A percentile compares a stretch with the other conserved stretches of the same genome.
Conservation (phyloP, 2,329 filamentous ascomycete genomes). For the Dothideomycetes sp. region DNA sequence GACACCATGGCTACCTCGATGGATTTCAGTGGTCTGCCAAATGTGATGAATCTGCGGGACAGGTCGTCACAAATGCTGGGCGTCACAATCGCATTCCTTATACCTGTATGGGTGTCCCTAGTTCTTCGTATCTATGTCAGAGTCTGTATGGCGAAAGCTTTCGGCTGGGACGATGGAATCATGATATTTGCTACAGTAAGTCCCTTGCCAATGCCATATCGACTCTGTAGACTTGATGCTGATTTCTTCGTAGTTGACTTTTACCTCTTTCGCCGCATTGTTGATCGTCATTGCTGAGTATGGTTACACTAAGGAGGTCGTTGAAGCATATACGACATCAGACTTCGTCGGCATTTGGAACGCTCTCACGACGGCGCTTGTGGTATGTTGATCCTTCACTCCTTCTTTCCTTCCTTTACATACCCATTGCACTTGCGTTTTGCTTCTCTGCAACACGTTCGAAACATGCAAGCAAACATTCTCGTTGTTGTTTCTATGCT, state of each 20-base stretch:
- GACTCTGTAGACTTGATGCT: too few species aligned
- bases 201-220: too few species aligned
- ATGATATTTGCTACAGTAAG: too few species aligned
- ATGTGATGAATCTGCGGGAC: constrained; percentile 1
- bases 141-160: constrained; percentile 28
- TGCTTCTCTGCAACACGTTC: constrained; percentile 1
- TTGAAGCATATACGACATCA: background rate
- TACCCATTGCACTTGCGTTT: background rate
- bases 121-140: constrained; percentile 33
- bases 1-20: constrained; percentile 2
- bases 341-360: constrained; percentile 2
- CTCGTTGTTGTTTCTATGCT: constrained; percentile 1
- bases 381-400: background rate
- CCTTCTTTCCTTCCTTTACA: constrained; percentile 1
- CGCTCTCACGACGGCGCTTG: background rate
- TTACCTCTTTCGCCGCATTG: background rate
- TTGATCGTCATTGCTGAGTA: background rate
- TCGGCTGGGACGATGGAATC: constrained; percentile 36
- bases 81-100: constrained; percentile 21
- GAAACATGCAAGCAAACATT: constrained; percentile 1
- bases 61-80: constrained; percentile 1
- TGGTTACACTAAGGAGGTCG: too few species aligned
- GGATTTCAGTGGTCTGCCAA: background rate
- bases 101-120: constrained; percentile 30
- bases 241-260: too few species aligned